Conservation (phyloP, 148 eudicot genomes). For the Cornus controversa region DNA sequence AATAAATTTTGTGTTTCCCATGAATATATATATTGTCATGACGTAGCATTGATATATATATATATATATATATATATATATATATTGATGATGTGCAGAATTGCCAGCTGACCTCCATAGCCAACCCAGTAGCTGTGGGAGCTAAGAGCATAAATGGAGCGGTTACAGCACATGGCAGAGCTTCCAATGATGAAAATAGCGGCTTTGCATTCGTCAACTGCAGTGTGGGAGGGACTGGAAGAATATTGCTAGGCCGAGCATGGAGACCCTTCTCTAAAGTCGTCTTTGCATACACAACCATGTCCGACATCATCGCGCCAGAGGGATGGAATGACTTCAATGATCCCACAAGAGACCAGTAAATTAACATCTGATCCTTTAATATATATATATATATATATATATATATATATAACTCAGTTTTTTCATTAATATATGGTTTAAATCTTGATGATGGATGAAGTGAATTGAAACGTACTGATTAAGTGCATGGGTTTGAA, state of each 20-base stretch:
- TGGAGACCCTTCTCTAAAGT: slow-evolving; percentile 92
- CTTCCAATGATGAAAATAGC: slow-evolving; percentile 67
- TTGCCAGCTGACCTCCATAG: slow-evolving; percentile 68
- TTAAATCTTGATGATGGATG: too few species aligned
- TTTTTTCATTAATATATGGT: not conserved
- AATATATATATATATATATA: too few species aligned
- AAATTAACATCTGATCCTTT: too few species aligned
- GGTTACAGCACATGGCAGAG: slow-evolving; percentile 81
- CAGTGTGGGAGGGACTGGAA: slow-evolving; percentile 78
- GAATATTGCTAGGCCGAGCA: slow-evolving; percentile 93
- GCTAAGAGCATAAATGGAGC: slow-evolving; percentile 61
- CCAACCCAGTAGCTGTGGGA: slow-evolving; percentile 65
- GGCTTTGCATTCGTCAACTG: slow-evolving; percentile 82
- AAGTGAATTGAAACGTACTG: too few species aligned
- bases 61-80: too few species aligned
- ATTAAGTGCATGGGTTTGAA: not conserved
- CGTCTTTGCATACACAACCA: slow-evolving; percentile 61
- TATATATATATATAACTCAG: too few species aligned
- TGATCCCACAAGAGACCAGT: slow-evolving; percentile 79
- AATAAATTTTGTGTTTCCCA: too few species aligned
- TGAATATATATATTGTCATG: too few species aligned
- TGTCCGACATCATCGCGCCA: slow-evolving; percentile 79
- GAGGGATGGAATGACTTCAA: slow-evolving; percentile 97
- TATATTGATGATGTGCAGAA: slow-evolving; percentile 26
- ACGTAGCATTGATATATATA: too few species aligned